Evolutionary conservation across 2,329 filamentous ascomycete species (phyloP).

Genomic region (Talaromyces marneffei): DNA sequence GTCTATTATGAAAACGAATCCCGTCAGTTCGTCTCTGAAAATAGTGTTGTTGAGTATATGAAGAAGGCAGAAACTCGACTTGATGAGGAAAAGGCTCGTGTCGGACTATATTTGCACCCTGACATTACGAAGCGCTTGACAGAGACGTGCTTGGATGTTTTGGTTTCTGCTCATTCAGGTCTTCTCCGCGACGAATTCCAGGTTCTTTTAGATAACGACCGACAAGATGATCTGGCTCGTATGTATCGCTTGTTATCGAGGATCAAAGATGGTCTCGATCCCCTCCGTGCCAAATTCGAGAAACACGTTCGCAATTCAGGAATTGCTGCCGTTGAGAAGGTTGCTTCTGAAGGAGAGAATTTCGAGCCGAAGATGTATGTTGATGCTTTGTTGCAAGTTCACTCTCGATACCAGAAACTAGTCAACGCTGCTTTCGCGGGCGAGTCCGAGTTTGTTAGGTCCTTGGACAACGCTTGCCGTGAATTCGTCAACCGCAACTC

Average conservation of each 20-base stretch:
- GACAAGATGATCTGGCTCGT: slow-evolving; percentile 87
- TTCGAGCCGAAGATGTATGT: slow-evolving; percentile 96
- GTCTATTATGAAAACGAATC: slow-evolving; percentile 89
- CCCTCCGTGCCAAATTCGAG: slow-evolving; percentile 80
- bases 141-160: slow-evolving; percentile 77
- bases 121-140: slow-evolving; percentile 83
- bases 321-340: slow-evolving; percentile 80
- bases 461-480: slow-evolving; percentile 90
- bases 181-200: slow-evolving; percentile 96
- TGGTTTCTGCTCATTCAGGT: slow-evolving; percentile 80
- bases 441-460: slow-evolving; percentile 93
- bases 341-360: slow-evolving; percentile 78
- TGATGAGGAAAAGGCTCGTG: slow-evolving; percentile 89
- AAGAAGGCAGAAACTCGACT: slow-evolving; percentile 92
- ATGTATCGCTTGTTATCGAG: slow-evolving; percentile 91
- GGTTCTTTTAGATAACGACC: slow-evolving; percentile 83
- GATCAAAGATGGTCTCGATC: slow-evolving; percentile 86
- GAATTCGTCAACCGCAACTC: slow-evolving; percentile 98
- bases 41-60: slow-evolving; percentile 98
- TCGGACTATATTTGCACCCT: slow-evolving; percentile 81
- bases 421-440: slow-evolving; percentile 91
- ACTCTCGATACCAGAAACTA: slow-evolving; percentile 84
- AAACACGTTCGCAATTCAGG: slow-evolving; percentile 88
- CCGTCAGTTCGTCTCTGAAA: slow-evolving; percentile 88
- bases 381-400: slow-evolving; percentile 87